phyloP scores from a whole-genome alignment of 371 early-diverging fungal species.

The Apophysomyces trapeziformis region DNA sequence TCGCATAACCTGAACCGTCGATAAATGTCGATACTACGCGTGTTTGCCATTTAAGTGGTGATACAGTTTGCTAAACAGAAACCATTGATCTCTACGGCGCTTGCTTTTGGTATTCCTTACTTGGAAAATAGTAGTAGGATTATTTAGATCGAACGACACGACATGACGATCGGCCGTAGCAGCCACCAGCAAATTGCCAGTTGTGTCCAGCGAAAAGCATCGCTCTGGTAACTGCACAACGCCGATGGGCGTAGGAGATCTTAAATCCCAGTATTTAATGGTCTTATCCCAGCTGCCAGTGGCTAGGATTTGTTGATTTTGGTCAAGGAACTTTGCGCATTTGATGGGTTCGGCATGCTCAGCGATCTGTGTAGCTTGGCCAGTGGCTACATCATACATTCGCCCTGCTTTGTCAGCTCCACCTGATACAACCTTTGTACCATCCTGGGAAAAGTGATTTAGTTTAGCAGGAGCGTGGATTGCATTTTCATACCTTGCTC shows the following conservation, averaged over 20 bases:
- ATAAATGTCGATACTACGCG: conserved; percentile 80
- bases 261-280: conserved; percentile 88
- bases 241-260: conserved; percentile 67
- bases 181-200: conserved; percentile 72
- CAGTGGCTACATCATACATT: conserved; percentile 78
- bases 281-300: conserved; percentile 97
- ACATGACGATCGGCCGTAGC: conserved; percentile 82
- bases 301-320: conserved; percentile 66
- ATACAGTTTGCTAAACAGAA: conserved; percentile 53
- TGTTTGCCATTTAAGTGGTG: conserved; percentile 91
- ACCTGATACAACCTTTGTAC: conserved; percentile 83
- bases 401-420: conserved; percentile 87
- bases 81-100: background rate
- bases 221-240: conserved; percentile 80
- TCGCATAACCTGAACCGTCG: conserved; percentile 80
- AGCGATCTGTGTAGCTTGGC: conserved; percentile 80
- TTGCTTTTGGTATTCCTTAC: conserved; percentile 15
- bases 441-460: conserved; percentile 67
- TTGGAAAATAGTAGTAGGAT: conserved; percentile 73
- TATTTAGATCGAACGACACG: conserved; percentile 71
- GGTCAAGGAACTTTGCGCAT: conserved; percentile 75
- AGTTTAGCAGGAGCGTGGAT: background rate
- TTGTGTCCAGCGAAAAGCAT: conserved; percentile 85
- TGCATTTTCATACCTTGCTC: conserved; percentile 74
- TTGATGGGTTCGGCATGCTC: conserved; percentile 85